Evolutionary conservation across 495 filamentous ascomycete species (phyloP).

Genomic region (Trichoderma orchidacearum): DNA sequence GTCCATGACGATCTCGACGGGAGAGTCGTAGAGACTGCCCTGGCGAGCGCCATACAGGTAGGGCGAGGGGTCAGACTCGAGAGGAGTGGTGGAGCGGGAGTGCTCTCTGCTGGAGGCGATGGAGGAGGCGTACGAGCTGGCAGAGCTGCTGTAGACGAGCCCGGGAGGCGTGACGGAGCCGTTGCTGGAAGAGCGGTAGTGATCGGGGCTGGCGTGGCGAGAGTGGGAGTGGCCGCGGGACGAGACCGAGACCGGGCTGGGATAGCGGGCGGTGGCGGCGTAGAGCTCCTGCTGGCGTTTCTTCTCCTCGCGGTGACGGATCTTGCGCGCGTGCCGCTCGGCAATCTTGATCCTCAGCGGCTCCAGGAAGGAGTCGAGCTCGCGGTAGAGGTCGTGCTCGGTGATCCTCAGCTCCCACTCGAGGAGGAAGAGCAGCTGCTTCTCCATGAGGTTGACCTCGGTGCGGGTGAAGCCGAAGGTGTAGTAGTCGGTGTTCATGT

Average conservation of each 20-base stretch:
- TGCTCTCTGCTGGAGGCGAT: constrained; percentile 14
- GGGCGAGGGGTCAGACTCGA: constrained; percentile 14
- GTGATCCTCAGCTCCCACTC: constrained; percentile 86
- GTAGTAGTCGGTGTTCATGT: constrained; percentile 49
- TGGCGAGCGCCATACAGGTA: constrained; percentile 17
- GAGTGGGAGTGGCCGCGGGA: constrained; percentile 25
- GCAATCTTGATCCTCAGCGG: constrained; percentile 51
- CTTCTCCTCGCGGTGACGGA: constrained; percentile 28
- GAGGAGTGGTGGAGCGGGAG: constrained; percentile 30
- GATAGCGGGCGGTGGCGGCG: constrained; percentile 12
- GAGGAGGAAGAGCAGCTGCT: constrained; percentile 83
- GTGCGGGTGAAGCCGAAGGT: constrained; percentile 84
- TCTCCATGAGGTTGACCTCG: constrained; percentile 98
- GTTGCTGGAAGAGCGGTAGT: constrained; percentile 13
- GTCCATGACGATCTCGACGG: constrained; percentile 21
- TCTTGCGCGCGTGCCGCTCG: constrained; percentile 21
- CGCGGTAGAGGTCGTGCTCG: constrained; percentile 70
- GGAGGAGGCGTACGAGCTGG: constrained; percentile 22
- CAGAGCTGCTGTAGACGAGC: constrained; percentile 25
- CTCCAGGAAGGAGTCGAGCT: constrained; percentile 77
- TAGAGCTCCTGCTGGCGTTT: constrained; percentile 17
- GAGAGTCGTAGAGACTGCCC: constrained; percentile 22
- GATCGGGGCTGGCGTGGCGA: constrained; percentile 14
- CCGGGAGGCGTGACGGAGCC: constrained; percentile 24
- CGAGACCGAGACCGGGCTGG: constrained; percentile 18